Conservation (phyloP, 1,139 yeast species). For the Ashbya aceris region DNA sequence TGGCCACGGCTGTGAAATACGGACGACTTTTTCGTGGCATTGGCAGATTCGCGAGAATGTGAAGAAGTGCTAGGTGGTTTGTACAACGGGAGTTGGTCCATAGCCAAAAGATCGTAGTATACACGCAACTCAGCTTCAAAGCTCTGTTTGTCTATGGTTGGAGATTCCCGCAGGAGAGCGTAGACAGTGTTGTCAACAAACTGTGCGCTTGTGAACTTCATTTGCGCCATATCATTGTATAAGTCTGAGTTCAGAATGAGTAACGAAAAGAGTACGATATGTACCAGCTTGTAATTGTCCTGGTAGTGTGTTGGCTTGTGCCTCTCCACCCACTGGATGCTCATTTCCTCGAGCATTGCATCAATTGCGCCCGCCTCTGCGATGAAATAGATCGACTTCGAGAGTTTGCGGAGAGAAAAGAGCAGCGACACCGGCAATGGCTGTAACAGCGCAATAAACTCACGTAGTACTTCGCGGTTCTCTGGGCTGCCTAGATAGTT, state of each 20-base stretch:
- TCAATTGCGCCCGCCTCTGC: constrained; percentile 85
- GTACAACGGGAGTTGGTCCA: constrained; percentile 11
- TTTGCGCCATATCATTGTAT: constrained; percentile 36
- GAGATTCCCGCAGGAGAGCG: constrained; percentile 32
- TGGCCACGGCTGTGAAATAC: not conserved
- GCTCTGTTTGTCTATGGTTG: constrained; percentile 8
- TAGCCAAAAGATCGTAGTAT: constrained; percentile 11
- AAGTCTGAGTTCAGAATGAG: constrained; percentile 64
- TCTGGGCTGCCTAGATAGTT: constrained; percentile 29
- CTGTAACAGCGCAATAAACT: constrained; percentile 24
- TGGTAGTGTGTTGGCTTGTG: constrained; percentile 28
- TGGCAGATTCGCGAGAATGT: not conserved
- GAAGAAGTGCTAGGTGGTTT: not conserved
- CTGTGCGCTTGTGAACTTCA: constrained; percentile 31
- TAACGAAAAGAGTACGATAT: constrained; percentile 65
- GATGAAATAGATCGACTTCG: constrained; percentile 57
- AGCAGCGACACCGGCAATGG: constrained; percentile 37
- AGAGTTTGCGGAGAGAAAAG: constrained; percentile 49
- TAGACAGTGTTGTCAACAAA: constrained; percentile 49
- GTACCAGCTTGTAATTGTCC: constrained; percentile 53
- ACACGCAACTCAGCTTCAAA: constrained; percentile 9
- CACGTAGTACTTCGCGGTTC: constrained; percentile 19
- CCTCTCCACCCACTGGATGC: constrained; percentile 46
- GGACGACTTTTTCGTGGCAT: constrained; percentile 1
- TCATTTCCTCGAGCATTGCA: constrained; percentile 58